Percentiles rank a stretch among this genome's conserved stretches.
These are phyloP conservation scores for Cyberlindnera xishuangbannaensis DNA, from an alignment of 805 yeast species.

Conservation along the genomic window DNA sequence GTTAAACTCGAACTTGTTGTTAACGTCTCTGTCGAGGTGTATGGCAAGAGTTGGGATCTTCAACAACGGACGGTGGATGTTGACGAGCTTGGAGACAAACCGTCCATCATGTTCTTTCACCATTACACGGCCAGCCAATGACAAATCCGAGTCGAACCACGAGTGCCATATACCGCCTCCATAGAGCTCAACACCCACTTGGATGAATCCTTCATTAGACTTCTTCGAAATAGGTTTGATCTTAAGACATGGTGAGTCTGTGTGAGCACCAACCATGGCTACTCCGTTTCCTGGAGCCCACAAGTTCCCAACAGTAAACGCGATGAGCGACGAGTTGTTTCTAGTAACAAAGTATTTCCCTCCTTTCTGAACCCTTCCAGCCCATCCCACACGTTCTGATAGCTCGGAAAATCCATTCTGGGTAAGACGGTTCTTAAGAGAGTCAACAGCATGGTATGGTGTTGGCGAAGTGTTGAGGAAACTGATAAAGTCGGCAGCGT, in stretches of 20 bases:
- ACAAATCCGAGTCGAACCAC: constrained; percentile 93
- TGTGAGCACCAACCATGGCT: constrained; percentile 92
- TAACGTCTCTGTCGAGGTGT: constrained; percentile 75
- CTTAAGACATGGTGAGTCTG: constrained; percentile 87
- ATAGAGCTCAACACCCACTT: constrained; percentile 89
- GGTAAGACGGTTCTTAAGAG: constrained; percentile 48
- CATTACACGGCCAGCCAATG: constrained; percentile 88
- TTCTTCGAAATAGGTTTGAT: constrained; percentile 82
- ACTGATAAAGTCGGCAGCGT: constrained; percentile 52
- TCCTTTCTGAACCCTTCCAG: constrained; percentile 42
- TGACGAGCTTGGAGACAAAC: constrained; percentile 61
- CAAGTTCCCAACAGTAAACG: constrained; percentile 72
- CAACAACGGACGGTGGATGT: constrained; percentile 75
- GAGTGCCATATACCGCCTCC: constrained; percentile 97
- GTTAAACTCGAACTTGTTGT: constrained; percentile 79
- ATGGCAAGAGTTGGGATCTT: constrained; percentile 94
- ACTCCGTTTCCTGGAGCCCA: constrained; percentile 76
- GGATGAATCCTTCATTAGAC: constrained; percentile 67
- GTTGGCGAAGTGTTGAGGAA: constrained; percentile 86
- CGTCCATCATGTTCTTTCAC: constrained; percentile 45
- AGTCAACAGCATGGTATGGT: constrained; percentile 87
- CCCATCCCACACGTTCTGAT: constrained; percentile 70
- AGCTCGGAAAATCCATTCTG: constrained; percentile 69
- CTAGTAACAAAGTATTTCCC: constrained; percentile 83
- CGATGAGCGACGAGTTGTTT: constrained; percentile 83